These are phyloP conservation scores for Hansfordia pulvinata DNA, from an alignment of 2,329 filamentous ascomycete genomes.

Conservation along the genomic window DNA sequence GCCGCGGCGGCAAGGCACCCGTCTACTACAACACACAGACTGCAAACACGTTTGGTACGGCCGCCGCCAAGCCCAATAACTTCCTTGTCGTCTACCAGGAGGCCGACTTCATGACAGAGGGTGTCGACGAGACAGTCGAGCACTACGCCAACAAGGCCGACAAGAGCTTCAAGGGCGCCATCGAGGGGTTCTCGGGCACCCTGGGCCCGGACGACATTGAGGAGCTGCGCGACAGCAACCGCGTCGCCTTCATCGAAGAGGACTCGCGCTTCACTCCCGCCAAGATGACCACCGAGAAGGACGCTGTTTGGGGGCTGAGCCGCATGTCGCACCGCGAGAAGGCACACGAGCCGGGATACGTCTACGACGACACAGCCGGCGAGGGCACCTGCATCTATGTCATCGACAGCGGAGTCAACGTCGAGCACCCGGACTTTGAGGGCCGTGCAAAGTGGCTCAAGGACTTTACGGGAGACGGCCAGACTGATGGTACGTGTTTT, in stretches of 20 bases:
- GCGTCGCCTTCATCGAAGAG: no score
- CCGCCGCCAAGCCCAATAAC: no score
- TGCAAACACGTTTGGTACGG: no score
- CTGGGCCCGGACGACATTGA: neutral
- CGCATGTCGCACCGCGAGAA: neutral
- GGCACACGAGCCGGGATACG: no score
- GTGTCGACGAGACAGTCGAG: neutral
- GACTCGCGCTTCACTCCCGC: conserved; percentile 5
- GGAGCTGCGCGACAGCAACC: neutral
- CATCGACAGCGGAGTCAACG: neutral
- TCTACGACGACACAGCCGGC: conserved; percentile 1
- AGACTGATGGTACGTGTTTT: neutral
- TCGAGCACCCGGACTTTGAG: neutral
- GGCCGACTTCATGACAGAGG: no score
- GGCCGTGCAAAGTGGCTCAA: neutral
- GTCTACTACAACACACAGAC: no score
- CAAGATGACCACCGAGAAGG: conserved; percentile 15
- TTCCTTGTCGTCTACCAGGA: no score
- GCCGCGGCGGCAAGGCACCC: no score
- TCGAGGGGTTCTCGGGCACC: neutral
- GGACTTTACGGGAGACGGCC: neutral
- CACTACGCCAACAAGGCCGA: neutral
- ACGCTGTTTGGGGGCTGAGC: neutral
- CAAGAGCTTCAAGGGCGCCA: neutral
- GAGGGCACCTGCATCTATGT: neutral